Evolutionary conservation across 2,329 filamentous ascomycete species (phyloP), one percentile per base, ranked within the genome.

Genomic region (Xenosphaeropsis pyriputrescens): DNA sequence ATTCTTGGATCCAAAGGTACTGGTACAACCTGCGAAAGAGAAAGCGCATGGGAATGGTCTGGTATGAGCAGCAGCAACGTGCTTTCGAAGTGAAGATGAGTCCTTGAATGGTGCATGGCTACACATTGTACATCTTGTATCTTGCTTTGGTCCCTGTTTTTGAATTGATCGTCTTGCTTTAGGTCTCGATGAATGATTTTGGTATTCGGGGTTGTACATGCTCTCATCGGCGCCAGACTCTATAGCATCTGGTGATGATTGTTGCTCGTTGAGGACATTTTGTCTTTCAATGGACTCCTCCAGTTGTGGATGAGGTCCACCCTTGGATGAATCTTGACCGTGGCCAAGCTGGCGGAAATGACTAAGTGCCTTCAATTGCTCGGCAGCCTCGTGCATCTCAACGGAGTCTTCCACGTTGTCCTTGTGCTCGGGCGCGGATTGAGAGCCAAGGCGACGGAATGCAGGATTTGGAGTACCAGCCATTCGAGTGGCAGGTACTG

Each of bases 1-100:
- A 52, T 96, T 95, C 60, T 95, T 96, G 13, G 84, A 89, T 1
- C 79, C 78, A 55, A 96, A 95, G 0, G 77, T 84, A 47, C 85
- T 86, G 0, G 61, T 63, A 56, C 89, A 98, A 14, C 83, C 85
- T 31, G 89, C 93, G 49, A 79, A 79, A 1, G 79, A 76, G 53
- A 95, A 89, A 2, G 84, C 83, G 53, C 89, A 98, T 0, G 79
- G 75, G 49, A 95, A 96, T 0, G 79, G 77, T 15, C 77, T 68
- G 0, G 76, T 81, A 44, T 82, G 78, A 2, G 75, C 73, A 2
- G 76, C 75, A 5, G 76, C 75, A 35, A 80, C 70, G 48, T 81
- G 76, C 48, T 79, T 79, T 22, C 74, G 65, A 29, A 79, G 56
- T 0, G 75, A 76, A 0, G 75, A 79, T 0, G 69, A 73, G 50